Conservation (phyloP, 2,329 filamentous ascomycete genomes). For the Colletotrichum somersetense region DNA sequence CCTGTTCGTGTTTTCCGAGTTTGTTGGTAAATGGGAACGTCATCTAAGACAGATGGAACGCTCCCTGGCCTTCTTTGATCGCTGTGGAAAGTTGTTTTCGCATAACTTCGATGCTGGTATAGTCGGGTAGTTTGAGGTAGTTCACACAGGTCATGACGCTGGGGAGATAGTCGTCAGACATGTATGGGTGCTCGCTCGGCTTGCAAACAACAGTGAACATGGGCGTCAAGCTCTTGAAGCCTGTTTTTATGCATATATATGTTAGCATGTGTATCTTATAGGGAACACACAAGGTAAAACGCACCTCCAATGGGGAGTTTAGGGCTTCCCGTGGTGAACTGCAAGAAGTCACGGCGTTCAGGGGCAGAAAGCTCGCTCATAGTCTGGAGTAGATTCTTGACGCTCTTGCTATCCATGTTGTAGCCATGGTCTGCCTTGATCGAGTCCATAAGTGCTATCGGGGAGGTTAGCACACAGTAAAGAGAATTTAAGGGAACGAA, state of each 20-base stretch:
- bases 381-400: slow-evolving; percentile 90
- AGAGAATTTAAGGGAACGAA: neutral
- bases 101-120: slow-evolving; percentile 82
- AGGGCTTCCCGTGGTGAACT: slow-evolving; percentile 97
- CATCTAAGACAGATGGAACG: slow-evolving; percentile 89
- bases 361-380: slow-evolving; percentile 87
- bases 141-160: slow-evolving; percentile 99
- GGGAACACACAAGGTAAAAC: slow-evolving; percentile 48
- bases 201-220: slow-evolving; percentile 99
- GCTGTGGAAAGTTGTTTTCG: slow-evolving; percentile 84
- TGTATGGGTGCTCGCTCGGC: slow-evolving; percentile 93
- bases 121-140: slow-evolving; percentile 97
- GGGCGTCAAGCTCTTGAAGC: slow-evolving; percentile 95
- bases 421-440: slow-evolving; percentile 99
- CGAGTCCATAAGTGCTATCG: slow-evolving; percentile 91
- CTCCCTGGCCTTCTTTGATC: slow-evolving; percentile 95
- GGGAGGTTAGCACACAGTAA: slow-evolving; percentile 43
- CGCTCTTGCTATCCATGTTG: slow-evolving; percentile 97
- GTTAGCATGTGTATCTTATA: slow-evolving; percentile 20
- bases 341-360: slow-evolving; percentile 91
- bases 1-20: neutral
- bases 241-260: slow-evolving; percentile 58
- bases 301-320: slow-evolving; percentile 97
- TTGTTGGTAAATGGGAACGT: neutral
- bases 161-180: slow-evolving; percentile 96